Evolutionary conservation across 169 alveolate genomes (phyloP), one percentile per base, ranked within the genome.

Genomic region (Plasmodium fragile): DNA sequence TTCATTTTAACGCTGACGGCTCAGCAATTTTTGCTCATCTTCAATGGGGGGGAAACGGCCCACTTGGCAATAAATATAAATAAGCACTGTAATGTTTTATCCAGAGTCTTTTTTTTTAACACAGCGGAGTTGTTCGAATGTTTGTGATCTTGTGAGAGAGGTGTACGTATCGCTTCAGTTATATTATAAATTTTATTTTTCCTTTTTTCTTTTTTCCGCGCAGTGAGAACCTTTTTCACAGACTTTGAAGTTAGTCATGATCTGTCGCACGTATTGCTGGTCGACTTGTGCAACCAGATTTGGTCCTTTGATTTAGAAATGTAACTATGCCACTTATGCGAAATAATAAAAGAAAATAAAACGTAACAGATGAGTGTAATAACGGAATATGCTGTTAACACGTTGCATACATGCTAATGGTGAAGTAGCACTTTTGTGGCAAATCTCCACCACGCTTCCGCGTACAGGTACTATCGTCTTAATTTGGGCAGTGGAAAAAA

Each of bases 1-100:
- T 65, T 83, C 41, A 70, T 83, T 71, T 83, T 83, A 52, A 83
- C 92, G 1, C 41, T 83, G 25, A 83, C 92, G 55, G 83, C 83
- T 25, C 82, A 83, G 77, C 92, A 83, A 83, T 83, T 36, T 72
- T 52, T 83, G 83, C 71, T 83, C n/a, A 83, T 83, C 36, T 83
- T 18, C 34, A 83, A 71, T 36, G 83, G 53, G 34, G 83, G 53
- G 41, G 92, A 73, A 45, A 52, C 36, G 3, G 83, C 92, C 59
- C 77, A 72, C 65, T 71, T 83, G 78, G 92, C 92, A 71, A 83
- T 83, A 28, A 83, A 83, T 83, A 83, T 83, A 71, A 83, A 83
- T 45, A 52, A 83, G 77, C 78, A 83, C 16, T n/a, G 92, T 83
- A 83, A 83, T 13, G 22, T 49, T 49, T 80, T 80, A 49, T 80